Percentiles rank a stretch among this genome's conserved stretches.
phyloP scores from a whole-genome alignment of 2,329 filamentous ascomycete species.

The Venturia effusa region DNA sequence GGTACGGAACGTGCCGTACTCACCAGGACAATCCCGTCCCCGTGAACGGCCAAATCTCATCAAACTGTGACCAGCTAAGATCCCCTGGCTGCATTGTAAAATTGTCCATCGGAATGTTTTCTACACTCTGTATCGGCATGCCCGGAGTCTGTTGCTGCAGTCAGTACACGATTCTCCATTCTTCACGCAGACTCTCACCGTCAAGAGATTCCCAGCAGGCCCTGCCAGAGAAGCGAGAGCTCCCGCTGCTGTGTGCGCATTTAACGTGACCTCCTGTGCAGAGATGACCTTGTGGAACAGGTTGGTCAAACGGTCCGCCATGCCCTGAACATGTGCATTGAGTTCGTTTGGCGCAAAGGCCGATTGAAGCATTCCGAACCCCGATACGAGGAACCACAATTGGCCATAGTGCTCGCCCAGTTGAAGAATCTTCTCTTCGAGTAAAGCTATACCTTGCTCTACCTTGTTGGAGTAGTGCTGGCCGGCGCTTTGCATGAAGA shows the following conservation, averaged over 20 bases:
- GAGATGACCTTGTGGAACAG: background rate
- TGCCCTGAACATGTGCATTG: background rate
- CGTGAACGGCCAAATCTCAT: constrained; percentile 5
- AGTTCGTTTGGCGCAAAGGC: background rate
- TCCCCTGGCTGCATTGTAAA: background rate
- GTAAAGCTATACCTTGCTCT: background rate
- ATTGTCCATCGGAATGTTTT: background rate
- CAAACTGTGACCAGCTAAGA: background rate
- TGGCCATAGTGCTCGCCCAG: constrained; percentile 8
- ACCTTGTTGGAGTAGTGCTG: background rate
- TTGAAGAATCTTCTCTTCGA: background rate
- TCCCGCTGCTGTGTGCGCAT: constrained; percentile 7
- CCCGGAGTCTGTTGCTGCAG: background rate
- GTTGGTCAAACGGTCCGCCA: background rate
- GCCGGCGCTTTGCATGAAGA: background rate
- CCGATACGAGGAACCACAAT: background rate
- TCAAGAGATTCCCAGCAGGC: background rate
- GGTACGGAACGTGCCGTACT: background rate
- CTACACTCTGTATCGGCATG: background rate
- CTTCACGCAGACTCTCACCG: background rate
- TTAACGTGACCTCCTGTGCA: background rate
- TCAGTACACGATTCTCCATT: background rate
- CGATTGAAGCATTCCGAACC: background rate
- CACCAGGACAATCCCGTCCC: constrained; percentile 6
- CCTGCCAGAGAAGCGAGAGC: constrained; percentile 1